These are phyloP conservation scores for Galeopsis tetrahit DNA, from an alignment of 257 asterid species.

Conservation along the genomic window DNA sequence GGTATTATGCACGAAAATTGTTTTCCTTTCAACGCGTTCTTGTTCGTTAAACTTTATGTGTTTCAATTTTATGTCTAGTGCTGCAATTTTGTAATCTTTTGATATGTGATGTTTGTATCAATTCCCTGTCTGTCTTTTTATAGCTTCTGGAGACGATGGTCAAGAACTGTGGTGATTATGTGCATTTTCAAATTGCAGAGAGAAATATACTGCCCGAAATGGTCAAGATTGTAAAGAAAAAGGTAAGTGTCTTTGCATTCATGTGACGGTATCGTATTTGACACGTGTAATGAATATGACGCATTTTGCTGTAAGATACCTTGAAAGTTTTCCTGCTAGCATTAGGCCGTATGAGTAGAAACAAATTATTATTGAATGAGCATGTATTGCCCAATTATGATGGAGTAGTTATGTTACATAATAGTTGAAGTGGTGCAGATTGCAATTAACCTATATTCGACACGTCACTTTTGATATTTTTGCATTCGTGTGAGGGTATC, in stretches of 20 bases:
- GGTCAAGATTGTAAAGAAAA: constrained; percentile 91
- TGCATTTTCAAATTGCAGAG: constrained; percentile 93
- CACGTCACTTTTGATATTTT: background rate
- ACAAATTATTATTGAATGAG: constrained; percentile 3
- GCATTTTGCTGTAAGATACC: background rate
- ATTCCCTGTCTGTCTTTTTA: constrained; percentile 24
- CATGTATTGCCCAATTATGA: constrained; percentile 3
- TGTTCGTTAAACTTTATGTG: background rate
- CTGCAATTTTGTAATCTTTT: background rate
- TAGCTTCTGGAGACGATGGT: constrained; percentile 97
- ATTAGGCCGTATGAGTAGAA: background rate
- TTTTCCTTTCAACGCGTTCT: background rate
- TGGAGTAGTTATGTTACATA: background rate
- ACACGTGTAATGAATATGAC: background rate
- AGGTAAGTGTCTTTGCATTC: constrained; percentile 46
- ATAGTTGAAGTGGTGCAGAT: background rate
- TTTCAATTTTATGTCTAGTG: background rate
- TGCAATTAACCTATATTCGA: background rate
- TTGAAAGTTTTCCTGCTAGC: constrained; percentile 18
- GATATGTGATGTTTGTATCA: background rate
- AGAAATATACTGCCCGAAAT: constrained; percentile 81
- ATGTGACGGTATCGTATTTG: background rate
- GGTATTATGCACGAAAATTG: constrained; percentile 46
- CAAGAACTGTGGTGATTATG: constrained; percentile 93
- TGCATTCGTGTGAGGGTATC: too few relatives aligned